A percentile compares a stretch with the other conserved stretches of the same genome.
Evolutionary conservation across 345 rosid species (phyloP).

Genomic region (Schrenkiella parvula): DNA sequence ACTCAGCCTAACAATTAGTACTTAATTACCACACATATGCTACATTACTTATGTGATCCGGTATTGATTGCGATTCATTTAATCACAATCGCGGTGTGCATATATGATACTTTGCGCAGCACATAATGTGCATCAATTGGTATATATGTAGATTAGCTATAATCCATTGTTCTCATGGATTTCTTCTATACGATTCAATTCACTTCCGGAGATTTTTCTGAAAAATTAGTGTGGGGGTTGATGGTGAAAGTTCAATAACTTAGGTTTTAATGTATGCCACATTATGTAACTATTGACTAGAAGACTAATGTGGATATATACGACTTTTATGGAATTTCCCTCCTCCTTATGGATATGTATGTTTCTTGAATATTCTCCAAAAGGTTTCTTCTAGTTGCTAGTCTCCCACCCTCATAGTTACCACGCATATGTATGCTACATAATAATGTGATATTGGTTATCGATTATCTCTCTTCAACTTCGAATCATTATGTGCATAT

Average conservation of each 20-base stretch:
- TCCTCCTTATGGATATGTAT: neutral
- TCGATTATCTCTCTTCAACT: neutral
- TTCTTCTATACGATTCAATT: neutral
- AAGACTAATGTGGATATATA: neutral
- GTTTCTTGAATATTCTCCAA: neutral
- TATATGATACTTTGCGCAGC: neutral
- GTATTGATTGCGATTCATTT: neutral
- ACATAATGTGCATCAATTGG: neutral
- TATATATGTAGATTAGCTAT: neutral
- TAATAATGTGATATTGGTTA: neutral
- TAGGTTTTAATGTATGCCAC: neutral
- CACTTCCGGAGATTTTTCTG: neutral
- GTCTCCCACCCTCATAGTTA: neutral
- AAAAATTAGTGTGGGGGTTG: neutral
- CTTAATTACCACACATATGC: neutral
- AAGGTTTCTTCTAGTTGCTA: neutral
- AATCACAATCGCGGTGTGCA: neutral
- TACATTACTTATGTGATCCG: neutral
- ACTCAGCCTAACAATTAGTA: conserved; percentile 1
- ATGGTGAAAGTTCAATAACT: neutral
- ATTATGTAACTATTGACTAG: neutral
- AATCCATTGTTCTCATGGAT: conserved; percentile 8
- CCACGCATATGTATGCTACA: neutral
- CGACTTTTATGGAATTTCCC: neutral
- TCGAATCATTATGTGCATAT: neutral